phyloP scores from a whole-genome alignment of 2,329 filamentous ascomycete species.

The Rutstroemia sp. region DNA sequence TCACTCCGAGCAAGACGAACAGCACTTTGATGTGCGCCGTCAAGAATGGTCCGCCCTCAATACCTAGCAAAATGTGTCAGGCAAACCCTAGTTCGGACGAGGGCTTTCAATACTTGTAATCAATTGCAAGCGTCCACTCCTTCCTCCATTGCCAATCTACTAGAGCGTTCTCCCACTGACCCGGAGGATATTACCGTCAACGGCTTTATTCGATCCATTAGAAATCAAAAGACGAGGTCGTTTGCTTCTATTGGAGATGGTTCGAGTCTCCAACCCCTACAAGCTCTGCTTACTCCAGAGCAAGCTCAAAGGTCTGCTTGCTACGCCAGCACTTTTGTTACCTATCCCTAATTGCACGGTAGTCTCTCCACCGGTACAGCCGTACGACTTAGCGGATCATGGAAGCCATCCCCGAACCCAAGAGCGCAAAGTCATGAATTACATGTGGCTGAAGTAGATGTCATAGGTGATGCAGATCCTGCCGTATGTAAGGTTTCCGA shows the following conservation, averaged over 20 bases:
- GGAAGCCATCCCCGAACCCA: slow-evolving; percentile 61
- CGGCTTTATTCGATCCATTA: slow-evolving; percentile 76
- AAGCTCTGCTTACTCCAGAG: slow-evolving; percentile 36
- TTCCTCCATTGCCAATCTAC: slow-evolving; percentile 45
- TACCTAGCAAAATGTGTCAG: background rate
- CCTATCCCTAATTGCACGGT: slow-evolving; percentile 12
- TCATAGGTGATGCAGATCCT: slow-evolving; percentile 73
- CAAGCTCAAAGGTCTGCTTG: slow-evolving; percentile 19
- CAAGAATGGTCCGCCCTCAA: no score
- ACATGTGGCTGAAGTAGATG: slow-evolving; percentile 58
- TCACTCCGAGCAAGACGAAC: no score
- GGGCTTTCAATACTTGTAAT: background rate
- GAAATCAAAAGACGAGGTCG: slow-evolving; percentile 75
- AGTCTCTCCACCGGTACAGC: slow-evolving; percentile 79
- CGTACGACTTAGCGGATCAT: slow-evolving; percentile 69
- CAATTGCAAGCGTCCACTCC: background rate
- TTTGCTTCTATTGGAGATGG: slow-evolving; percentile 88
- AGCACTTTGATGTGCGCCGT: background rate
- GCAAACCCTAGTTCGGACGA: background rate
- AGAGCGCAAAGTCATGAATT: slow-evolving; percentile 73
- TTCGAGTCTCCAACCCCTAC: slow-evolving; percentile 69
- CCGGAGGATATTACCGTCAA: slow-evolving; percentile 49
- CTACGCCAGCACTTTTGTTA: slow-evolving; percentile 3
- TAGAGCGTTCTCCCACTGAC: slow-evolving; percentile 42
- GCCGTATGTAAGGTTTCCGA: slow-evolving; percentile 48